Evolutionary conservation across 495 filamentous ascomycete species (phyloP).

Genomic region (Niebla homalea): DNA sequence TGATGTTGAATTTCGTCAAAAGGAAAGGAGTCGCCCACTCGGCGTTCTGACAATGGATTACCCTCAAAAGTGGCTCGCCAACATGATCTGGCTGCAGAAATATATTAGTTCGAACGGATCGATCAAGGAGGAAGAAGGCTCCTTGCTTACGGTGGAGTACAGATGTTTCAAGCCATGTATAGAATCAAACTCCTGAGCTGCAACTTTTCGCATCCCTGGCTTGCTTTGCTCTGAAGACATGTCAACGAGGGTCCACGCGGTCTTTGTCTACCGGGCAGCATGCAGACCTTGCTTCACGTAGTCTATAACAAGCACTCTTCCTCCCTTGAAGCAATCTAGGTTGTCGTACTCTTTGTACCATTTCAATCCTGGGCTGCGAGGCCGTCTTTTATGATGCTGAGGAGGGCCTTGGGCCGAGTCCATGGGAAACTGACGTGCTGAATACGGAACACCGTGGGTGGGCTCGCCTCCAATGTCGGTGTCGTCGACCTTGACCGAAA

Average conservation of each 20-base stretch:
- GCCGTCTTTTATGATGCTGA: slow-evolving; percentile 7
- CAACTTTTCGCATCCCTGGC: slow-evolving; percentile 28
- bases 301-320: slow-evolving; percentile 30
- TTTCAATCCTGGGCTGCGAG: slow-evolving; percentile 23
- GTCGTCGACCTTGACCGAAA: no score
- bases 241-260: neutral
- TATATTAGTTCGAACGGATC: neutral
- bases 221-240: slow-evolving; percentile 10
- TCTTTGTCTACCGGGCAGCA: neutral
- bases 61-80: slow-evolving; percentile 27
- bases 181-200: slow-evolving; percentile 34
- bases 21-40: slow-evolving; percentile 36
- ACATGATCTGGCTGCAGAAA: slow-evolving; percentile 15
- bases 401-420: neutral
- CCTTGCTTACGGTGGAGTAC: slow-evolving; percentile 21
- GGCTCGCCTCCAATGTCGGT: no score
- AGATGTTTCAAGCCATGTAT: slow-evolving; percentile 27
- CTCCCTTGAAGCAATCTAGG: slow-evolving; percentile 15
- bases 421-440: slow-evolving; percentile 9
- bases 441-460: slow-evolving; percentile 3
- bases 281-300: slow-evolving; percentile 22
- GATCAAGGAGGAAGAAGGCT: neutral
- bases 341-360: slow-evolving; percentile 28
- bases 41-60: slow-evolving; percentile 46
- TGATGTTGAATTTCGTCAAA: slow-evolving; percentile 40